Base-by-base conservation (phyloP, 306 rosid species). In the Castanospermum australe region DNA sequence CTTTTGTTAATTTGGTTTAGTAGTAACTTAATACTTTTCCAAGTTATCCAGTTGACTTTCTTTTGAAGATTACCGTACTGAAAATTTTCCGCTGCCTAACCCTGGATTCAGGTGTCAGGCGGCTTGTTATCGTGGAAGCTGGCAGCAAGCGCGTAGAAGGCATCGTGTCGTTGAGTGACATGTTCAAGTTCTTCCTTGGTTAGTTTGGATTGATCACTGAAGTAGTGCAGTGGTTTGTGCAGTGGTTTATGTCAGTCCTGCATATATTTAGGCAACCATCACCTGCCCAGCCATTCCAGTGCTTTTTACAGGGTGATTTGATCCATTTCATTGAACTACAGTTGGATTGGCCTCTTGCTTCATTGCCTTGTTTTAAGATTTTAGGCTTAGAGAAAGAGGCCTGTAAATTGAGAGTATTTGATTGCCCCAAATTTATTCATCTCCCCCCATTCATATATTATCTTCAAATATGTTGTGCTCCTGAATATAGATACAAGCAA, bases 141-240 rank as follows among this genome's bases (percentile, higher is more conserved):
- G 98, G 97, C 42, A 92, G 98, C 78, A 94, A 92, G 82, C 92
- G 97, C 20, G 94, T 94, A 77, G 97, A 92, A 83, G 98, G 97
- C 81, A 88, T 94, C 50, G 82, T 94, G 79, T 84, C 98, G 20
- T 85, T 94, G 80, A 82, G 91, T 18, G 97, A 94, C 85, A 45
- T 92, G 72, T 90, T 94, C 89, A 92, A 91, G 88, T 89, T 92
- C 89, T 88, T 94, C 83, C 87, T 92, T 33, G 90, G 87, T 81
- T 94, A 89, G 77, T 72, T 39, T 56, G 78, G 66, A 22, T 32
- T 60, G 64, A 30, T 42, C 61, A 76, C 39, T 41, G 82, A 70
- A 63, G 79, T 67, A 73, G 70, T 67, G 22, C 59, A 21, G 66
- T 45, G 84, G 72, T 66, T 79, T 54, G 81, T 65, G 81, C 61